A percentile compares a stretch with the other conserved stretches of the same genome.
These are phyloP conservation scores for Tranzscheliella williamsii DNA, from an alignment of 1,284 basidiomycete species.

Conservation along the genomic window DNA sequence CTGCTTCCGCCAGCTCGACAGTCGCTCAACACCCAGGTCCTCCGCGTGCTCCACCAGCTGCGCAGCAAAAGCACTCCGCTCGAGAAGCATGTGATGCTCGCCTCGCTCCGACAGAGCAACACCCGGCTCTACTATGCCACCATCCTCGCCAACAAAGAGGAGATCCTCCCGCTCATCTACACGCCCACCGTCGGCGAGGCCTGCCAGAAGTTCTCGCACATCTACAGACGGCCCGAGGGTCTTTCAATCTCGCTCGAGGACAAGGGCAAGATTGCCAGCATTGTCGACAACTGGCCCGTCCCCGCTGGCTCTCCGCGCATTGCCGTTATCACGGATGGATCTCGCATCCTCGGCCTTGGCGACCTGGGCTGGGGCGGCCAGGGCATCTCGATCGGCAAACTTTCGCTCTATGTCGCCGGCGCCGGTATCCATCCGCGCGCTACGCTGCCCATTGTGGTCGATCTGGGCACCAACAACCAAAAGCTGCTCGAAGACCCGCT, in stretches of 20 bases:
- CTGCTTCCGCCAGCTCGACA: slow-evolving; percentile 69
- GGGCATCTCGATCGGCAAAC: slow-evolving; percentile 90
- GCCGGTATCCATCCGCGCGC: slow-evolving; percentile 83
- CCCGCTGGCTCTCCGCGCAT: slow-evolving; percentile 57
- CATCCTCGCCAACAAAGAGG: slow-evolving; percentile 68
- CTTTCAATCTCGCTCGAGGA: slow-evolving; percentile 64
- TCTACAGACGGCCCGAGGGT: slow-evolving; percentile 76
- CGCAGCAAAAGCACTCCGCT: slow-evolving; percentile 71
- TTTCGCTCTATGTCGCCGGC: slow-evolving; percentile 87
- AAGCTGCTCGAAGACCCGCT: slow-evolving; percentile 81
- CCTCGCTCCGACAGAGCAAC: slow-evolving; percentile 73
- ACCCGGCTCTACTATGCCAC: slow-evolving; percentile 72
- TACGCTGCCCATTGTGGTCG: slow-evolving; percentile 77
- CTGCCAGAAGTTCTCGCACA: slow-evolving; percentile 72
- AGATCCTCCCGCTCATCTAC: slow-evolving; percentile 72
- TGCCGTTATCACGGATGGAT: slow-evolving; percentile 72
- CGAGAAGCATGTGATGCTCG: slow-evolving; percentile 81
- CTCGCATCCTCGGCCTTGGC: slow-evolving; percentile 87
- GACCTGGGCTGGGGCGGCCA: slow-evolving; percentile 74
- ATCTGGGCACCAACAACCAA: slow-evolving; percentile 80
- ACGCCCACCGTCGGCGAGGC: slow-evolving; percentile 91
- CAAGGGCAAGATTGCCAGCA: slow-evolving; percentile 74
- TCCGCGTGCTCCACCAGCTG: slow-evolving; percentile 72
- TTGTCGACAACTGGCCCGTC: slow-evolving; percentile 77
- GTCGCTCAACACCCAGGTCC: slow-evolving; percentile 66